Conservation (phyloP, 805 yeast genomes). For the Yarrowia deformans region DNA sequence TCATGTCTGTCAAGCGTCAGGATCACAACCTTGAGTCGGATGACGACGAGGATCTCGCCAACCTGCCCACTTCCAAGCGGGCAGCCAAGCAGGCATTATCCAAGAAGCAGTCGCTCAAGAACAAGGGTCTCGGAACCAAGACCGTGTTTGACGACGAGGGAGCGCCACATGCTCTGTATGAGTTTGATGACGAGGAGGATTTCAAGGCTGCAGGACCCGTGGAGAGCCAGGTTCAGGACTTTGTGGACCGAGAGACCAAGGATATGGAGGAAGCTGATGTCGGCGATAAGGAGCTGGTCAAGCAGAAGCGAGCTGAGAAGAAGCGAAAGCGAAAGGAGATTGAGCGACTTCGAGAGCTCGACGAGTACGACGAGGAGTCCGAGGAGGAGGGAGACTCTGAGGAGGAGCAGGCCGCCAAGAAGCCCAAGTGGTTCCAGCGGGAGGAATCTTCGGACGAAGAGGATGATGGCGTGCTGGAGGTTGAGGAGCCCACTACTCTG, state of each 20-base stretch:
- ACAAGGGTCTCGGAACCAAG: constrained; percentile 75
- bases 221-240: constrained; percentile 68
- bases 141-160: constrained; percentile 95
- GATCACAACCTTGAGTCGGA: constrained; percentile 72
- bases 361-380: constrained; percentile 41
- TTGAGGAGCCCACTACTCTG: constrained; percentile 87
- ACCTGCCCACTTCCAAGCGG: constrained; percentile 78
- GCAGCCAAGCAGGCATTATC: constrained; percentile 85
- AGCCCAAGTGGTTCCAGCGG: constrained; percentile 53
- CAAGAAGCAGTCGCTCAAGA: constrained; percentile 71
- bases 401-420: constrained; percentile 50
- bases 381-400: constrained; percentile 45
- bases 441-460: constrained; percentile 49
- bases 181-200: constrained; percentile 87
- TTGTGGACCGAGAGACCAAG: constrained; percentile 68
- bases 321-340: constrained; percentile 86
- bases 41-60: constrained; percentile 56
- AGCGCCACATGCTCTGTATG: constrained; percentile 86
- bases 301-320: constrained; percentile 82
- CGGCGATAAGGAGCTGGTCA: constrained; percentile 79
- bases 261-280: constrained; percentile 75
- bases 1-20: constrained; percentile 77
- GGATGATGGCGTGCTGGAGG: constrained; percentile 62
- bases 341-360: constrained; percentile 50
- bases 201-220: constrained; percentile 78